Base-by-base conservation (phyloP, 768 basidiomycete species). In the Rhizopogon vinicolor region DNA sequence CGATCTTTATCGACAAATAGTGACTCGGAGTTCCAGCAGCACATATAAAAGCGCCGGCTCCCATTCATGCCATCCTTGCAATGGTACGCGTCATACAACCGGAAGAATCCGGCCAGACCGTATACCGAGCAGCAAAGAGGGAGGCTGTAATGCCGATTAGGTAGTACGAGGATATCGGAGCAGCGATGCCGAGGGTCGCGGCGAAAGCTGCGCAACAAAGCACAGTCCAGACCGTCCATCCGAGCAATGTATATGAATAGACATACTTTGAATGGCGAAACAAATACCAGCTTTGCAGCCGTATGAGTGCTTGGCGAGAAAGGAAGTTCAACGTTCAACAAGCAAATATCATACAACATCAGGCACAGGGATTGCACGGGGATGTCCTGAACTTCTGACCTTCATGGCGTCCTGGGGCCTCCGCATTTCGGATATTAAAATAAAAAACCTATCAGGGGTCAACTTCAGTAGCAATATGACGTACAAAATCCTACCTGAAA, bases 121-220 rank as follows among this genome's bases (percentile, higher is more conserved):
- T 82, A 60, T 79, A 83, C 79, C 80, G 82, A n/a, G 77, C 74
- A 6, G 81, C 80, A 57, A 83, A 83, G 19, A 82, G 68, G 14
- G 80, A 70, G 8, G 80, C 80, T 12, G 78, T 65, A 56, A 83
- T 77, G 13, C 81, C 78, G 33, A 80, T 79, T 39, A 82, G 65
- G 59, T 25, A 25, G 25, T 80, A 74, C 19, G 78, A 80, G 59
- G 82, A 81, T 39, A 83, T 80, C 3, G 81, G 81, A 7, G 83
- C 79, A 3, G 78, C 72, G 43, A 75, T 69, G 37, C 78, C 78
- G 48, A 83, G 65, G 19, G 81, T 62, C 62, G 79, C 80, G 1
- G 78, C 77, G 29, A 75, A 58, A 3, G 72, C 67, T 28, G 64
- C 12, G 43, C 78, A 65, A 58, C 80, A 81, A 3, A 83, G 66